A percentile compares a stretch with the other conserved stretches of the same genome.
Evolutionary conservation across 2,329 filamentous ascomycete genomes (phyloP).

Genomic region (Neoarthrinium moseri): DNA sequence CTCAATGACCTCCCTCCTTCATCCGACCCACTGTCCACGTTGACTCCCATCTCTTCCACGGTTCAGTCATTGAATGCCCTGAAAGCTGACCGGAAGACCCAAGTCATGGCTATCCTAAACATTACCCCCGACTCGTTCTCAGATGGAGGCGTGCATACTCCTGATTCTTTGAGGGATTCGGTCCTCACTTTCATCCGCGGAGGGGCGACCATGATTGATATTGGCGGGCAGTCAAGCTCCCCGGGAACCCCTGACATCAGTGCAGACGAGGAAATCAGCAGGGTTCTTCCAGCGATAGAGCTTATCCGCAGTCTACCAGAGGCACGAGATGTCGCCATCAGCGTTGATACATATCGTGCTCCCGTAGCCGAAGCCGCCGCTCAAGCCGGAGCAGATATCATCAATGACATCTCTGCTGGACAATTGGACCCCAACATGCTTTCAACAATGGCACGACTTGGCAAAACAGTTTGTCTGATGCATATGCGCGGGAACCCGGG

Average conservation of each 20-base stretch:
- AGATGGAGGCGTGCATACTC: conserved; percentile 70
- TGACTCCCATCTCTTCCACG: conserved; percentile 52
- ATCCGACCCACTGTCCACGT: conserved; percentile 51
- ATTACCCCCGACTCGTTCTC: conserved; percentile 97
- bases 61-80: conserved; percentile 59
- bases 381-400: conserved; percentile 78
- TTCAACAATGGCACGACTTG: conserved; percentile 70
- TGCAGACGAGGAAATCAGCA: conserved; percentile 70
- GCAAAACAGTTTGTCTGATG: conserved; percentile 81
- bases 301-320: conserved; percentile 68
- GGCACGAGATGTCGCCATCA: conserved; percentile 67
- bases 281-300: conserved; percentile 77
- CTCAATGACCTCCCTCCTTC: conserved; percentile 56
- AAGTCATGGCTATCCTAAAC: conserved; percentile 93
- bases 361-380: conserved; percentile 76
- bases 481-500: conserved; percentile 88
- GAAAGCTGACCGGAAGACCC: conserved; percentile 60
- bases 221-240: conserved; percentile 91
- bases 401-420: conserved; percentile 93
- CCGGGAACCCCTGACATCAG: conserved; percentile 70
- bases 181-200: conserved; percentile 61
- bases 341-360: conserved; percentile 90
- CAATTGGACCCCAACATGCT: conserved; percentile 80
- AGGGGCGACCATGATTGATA: conserved; percentile 83
- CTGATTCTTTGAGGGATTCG: conserved; percentile 54